Evolutionary conservation across 257 asterid species (phyloP).

Genomic region (Nicotiana obtusifolia): DNA sequence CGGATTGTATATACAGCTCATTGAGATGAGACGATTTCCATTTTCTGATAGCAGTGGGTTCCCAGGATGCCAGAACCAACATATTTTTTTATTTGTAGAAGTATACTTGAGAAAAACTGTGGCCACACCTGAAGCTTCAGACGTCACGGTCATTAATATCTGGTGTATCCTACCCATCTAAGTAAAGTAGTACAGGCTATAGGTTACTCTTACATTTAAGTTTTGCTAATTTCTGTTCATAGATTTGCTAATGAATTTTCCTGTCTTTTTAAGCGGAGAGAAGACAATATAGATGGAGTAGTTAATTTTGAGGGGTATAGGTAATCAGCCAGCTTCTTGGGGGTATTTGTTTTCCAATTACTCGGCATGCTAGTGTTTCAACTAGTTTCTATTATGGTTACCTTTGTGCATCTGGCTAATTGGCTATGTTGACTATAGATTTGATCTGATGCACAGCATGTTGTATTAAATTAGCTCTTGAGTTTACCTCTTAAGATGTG

Average conservation of each 20-base stretch:
- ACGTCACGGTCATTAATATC: not conserved
- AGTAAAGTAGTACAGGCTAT: not conserved
- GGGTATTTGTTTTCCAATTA: not conserved
- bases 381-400: not conserved
- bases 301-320: not conserved
- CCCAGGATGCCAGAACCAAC: not conserved
- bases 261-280: not conserved
- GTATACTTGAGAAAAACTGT: not conserved
- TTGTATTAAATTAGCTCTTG: not conserved
- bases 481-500: not conserved
- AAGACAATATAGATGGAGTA: not conserved
- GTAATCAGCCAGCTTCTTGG: not conserved
- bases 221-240: not conserved
- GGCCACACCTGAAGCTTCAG: constrained; percentile 3
- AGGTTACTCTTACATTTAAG: not conserved
- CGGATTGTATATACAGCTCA: constrained; percentile 16
- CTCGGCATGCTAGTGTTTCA: not conserved
- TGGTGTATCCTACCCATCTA: not conserved
- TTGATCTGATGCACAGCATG: not conserved
- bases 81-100: not conserved
- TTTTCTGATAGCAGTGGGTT: not conserved
- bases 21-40: constrained; percentile 7
- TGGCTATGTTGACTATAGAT: not conserved
- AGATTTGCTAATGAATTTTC: not conserved
- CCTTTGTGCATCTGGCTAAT: not conserved